Conservation (phyloP, 2,329 filamentous ascomycete genomes). For the Fusarium nematophilum region DNA sequence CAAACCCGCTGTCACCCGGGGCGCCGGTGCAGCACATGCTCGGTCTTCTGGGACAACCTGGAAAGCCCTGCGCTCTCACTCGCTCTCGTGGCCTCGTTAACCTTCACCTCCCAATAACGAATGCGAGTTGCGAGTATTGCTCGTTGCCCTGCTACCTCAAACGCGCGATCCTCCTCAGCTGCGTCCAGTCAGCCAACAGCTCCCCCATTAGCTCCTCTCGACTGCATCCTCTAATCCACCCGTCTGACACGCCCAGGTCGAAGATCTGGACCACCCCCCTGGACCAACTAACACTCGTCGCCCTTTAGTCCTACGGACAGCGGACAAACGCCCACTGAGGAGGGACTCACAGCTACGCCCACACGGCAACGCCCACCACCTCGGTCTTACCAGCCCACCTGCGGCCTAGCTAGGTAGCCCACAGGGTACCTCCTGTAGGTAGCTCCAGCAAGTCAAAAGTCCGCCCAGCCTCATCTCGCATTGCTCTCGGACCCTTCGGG, state of each 20-base stretch:
- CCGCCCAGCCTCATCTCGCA: constrained; percentile 32
- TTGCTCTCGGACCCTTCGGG: constrained; percentile 37
- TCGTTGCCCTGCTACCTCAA: constrained; percentile 19
- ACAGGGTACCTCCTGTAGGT: no score
- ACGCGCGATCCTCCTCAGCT: background rate
- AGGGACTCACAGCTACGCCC: constrained; percentile 25
- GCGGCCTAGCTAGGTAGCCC: background rate
- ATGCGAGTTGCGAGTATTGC: constrained; percentile 27
- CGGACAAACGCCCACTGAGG: constrained; percentile 28
- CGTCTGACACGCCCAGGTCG: constrained; percentile 30
- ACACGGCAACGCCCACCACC: constrained; percentile 8
- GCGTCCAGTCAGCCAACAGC: constrained; percentile 3
- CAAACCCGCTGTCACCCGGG: constrained; percentile 14
- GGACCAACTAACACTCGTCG: constrained; percentile 26
- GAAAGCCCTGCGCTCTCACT: constrained; percentile 3
- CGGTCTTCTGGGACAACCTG: no score
- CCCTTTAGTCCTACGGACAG: constrained; percentile 17
- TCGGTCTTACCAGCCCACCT: constrained; percentile 11
- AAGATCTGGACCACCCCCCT: constrained; percentile 18
- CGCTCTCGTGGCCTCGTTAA: constrained; percentile 30
- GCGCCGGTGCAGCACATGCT: constrained; percentile 19
- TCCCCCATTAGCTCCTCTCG: constrained; percentile 9
- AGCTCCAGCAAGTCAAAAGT: constrained; percentile 10
- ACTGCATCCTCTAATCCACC: constrained; percentile 13
- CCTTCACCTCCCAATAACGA: constrained; percentile 10